Evolutionary conservation across 2,329 filamentous ascomycete genomes (phyloP).

Genomic region (Talaromyces sp.): DNA sequence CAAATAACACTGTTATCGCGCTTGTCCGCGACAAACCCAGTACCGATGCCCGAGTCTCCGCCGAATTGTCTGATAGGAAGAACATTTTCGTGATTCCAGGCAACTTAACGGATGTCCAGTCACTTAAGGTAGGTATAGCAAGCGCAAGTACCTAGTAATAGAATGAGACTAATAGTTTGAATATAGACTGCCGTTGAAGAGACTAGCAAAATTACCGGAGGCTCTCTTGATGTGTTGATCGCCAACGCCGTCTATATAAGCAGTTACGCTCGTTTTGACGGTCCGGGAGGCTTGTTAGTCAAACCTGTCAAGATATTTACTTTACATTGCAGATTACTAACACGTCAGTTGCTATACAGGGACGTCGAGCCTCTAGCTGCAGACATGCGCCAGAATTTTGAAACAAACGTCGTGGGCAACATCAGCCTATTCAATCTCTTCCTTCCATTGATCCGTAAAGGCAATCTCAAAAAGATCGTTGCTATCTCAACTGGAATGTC

Average conservation of each 20-base stretch:
- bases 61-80: constrained; percentile 36
- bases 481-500: constrained; percentile 49
- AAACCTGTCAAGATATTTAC: background rate
- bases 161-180: background rate
- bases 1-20: constrained; percentile 46
- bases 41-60: constrained; percentile 44
- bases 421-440: constrained; percentile 55
- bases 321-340: background rate
- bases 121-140: constrained; percentile 35
- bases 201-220: constrained; percentile 22
- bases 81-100: constrained; percentile 50
- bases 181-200: constrained; percentile 20
- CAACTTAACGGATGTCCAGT: constrained; percentile 43
- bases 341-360: background rate
- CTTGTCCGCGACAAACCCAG: constrained; percentile 48
- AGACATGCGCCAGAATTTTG: constrained; percentile 31
- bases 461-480: constrained; percentile 54
- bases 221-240: constrained; percentile 51
- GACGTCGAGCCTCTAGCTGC: constrained; percentile 20
- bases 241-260: constrained; percentile 48
- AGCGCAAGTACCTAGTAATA: background rate
- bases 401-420: constrained; percentile 53
- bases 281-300: constrained; percentile 39
- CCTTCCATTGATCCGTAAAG: constrained; percentile 52
- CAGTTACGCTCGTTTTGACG: constrained; percentile 26